Conservation (phyloP, 495 filamentous ascomycete species). For the Cryomyces antarcticus region DNA sequence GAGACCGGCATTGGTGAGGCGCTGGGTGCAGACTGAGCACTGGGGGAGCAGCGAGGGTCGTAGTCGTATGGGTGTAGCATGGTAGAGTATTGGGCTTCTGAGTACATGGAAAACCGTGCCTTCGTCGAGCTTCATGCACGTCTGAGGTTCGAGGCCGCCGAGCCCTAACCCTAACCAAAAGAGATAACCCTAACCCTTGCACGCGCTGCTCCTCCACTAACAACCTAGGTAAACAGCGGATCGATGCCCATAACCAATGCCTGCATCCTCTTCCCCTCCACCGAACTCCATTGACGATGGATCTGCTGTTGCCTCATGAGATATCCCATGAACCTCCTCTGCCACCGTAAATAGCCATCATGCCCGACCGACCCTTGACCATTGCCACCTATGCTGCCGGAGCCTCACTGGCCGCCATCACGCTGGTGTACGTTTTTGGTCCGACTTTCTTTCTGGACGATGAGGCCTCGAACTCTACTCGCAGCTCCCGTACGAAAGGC, state of each 20-base stretch:
- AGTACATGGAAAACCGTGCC: no score
- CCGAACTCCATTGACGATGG: no score
- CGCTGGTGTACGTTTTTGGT: conserved; percentile 88
- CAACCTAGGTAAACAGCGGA: no score
- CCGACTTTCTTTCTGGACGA: conserved; percentile 87
- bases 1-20: conserved; percentile 8
- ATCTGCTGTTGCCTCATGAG: no score
- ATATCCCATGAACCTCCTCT: background rate
- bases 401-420: conserved; percentile 87
- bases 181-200: no score
- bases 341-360: conserved; percentile 15
- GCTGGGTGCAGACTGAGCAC: conserved; percentile 14
- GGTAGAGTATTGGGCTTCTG: background rate
- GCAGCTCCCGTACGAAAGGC: conserved; percentile 45
- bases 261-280: no score
- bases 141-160: no score
- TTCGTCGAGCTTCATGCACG: no score
- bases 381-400: conserved; percentile 88
- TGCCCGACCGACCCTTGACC: conserved; percentile 75
- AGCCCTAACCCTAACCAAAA: no score
- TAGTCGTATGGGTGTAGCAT: conserved; percentile 7
- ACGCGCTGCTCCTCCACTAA: no score
- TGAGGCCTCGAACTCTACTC: conserved; percentile 33
- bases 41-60: conserved; percentile 11
- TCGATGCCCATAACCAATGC: no score